Base-by-base conservation (phyloP, 2,329 filamentous ascomycete species). In the Aspergillus luchuensis region DNA sequence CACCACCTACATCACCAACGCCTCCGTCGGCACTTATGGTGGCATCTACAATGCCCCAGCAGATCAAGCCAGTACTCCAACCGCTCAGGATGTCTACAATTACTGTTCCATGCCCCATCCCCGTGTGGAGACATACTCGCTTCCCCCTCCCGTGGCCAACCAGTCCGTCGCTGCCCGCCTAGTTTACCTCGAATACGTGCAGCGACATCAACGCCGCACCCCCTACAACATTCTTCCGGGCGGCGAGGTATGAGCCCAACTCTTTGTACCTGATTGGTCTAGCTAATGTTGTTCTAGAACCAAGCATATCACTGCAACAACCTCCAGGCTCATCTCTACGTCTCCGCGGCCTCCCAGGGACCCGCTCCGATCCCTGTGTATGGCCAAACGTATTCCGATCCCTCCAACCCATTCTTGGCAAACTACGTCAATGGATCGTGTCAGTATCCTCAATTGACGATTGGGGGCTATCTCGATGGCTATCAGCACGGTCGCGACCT, bases 71-170 rank as follows among this genome's bases (percentile, higher is more conserved):
- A 62, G 62, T 17, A 36, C 61, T 1, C 54, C 54, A 8, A 56
- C 68, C 0, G 68, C 71, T 0, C 70, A 72, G n/a, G 73, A 74
- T n/a, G 63, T 59, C 25, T 78, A 78, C 58, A 70, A 78, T 55
- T 78, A 78, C 57, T 78, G 76, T 45, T 70, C 71, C 13, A 78
- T 78, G 76, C 76, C 76, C 10, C 76, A 78, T 67, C 76, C 76
- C 2, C 73, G 72, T 38, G 56, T 49, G 13, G 56, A 70, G 13
- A 71, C 74, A 25, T 78, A 78, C 50, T 23, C 66, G 5, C 60
- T 73, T 8, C 76, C 76, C 0, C 60, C 53, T 5, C 66, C 72
- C 5, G 62, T 77, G 7, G 60, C 60, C 5, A 69, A 72, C 8
- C 67, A 69, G 0, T 66, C 68, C 4, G 61, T 71, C 8, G 63